phyloP scores from a whole-genome alignment of 1,284 basidiomycete species.

The Ceratobasidium sp. region DNA sequence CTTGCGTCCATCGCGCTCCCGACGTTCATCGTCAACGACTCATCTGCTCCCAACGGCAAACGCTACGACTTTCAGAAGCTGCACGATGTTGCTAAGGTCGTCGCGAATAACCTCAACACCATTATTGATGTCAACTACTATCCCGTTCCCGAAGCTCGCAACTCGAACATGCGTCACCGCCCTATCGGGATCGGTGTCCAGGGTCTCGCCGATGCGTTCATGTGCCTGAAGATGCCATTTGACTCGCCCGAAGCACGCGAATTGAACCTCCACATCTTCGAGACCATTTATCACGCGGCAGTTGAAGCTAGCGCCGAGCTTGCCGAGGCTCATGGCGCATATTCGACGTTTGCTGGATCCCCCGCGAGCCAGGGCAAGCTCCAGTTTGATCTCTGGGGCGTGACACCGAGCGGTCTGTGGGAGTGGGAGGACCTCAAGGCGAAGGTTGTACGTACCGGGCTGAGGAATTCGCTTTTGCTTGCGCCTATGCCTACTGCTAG shows the following conservation, averaged over 20 bases:
- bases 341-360: slow-evolving; percentile 92
- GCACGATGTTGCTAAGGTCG: slow-evolving; percentile 93
- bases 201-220: slow-evolving; percentile 98
- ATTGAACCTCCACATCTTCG: slow-evolving; percentile 97
- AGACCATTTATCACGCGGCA: slow-evolving; percentile 98
- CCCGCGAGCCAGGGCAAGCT: slow-evolving; percentile 91
- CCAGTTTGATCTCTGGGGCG: slow-evolving; percentile 96
- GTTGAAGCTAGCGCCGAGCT: slow-evolving; percentile 94
- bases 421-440: slow-evolving; percentile 93
- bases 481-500: slow-evolving; percentile 99
- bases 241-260: slow-evolving; percentile 89
- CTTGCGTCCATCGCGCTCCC: slow-evolving; percentile 97
- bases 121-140: slow-evolving; percentile 97
- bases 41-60: slow-evolving; percentile 53
- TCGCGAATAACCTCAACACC: slow-evolving; percentile 92
- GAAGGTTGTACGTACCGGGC: slow-evolving; percentile 87
- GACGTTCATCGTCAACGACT: slow-evolving; percentile 79
- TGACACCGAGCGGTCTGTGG: slow-evolving; percentile 94
- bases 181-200: slow-evolving; percentile 99
- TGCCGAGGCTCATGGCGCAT: slow-evolving; percentile 84
- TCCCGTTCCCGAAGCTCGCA: slow-evolving; percentile 90
- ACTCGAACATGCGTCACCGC: slow-evolving; percentile 97
- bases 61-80: slow-evolving; percentile 94
- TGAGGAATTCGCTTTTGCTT: slow-evolving; percentile 94
- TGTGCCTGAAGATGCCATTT: slow-evolving; percentile 96